Evolutionary conservation across 306 rosid species (phyloP), one percentile per base, ranked within the genome.

Genomic region (Arachis hypogaea): DNA sequence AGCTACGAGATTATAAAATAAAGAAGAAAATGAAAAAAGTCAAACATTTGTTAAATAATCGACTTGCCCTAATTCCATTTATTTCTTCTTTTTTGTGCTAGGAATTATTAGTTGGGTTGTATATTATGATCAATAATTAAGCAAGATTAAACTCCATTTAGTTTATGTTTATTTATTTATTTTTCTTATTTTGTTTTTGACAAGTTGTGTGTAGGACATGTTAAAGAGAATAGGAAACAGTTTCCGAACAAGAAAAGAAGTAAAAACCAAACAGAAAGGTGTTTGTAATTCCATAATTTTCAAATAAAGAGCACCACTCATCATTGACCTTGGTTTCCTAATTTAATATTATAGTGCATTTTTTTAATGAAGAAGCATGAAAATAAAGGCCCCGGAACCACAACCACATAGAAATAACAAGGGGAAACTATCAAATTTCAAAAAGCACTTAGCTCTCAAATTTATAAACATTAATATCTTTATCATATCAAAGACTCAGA

Each of bases 241-340:
- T 81, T 75, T 38, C 70, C 72, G 75, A 74, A 65, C 62, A 58
- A 74, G 57, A 77, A 66, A 84, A 63, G 80, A 63, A 66, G 77
- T 56, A 78, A 70, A 78, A 71, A 77, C 62, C 83, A 84, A 83
- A 85, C 80, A 63, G 73, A 81, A 83, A 76, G 72, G 75, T 28
- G 63, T 58, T 22, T 58, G 72, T 18, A 46, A 76, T 80, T 80
- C 78, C 88, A 81, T 60, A 74, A 79, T 77, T 78, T 77, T 66
- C 28, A 82, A 58, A 87, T 80, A 77, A 83, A 81, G 82, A 33
- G 38, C 38, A 33, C 38, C 83, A 74, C 66, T 93, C 81, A 76
- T 73, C 85, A 90, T 90, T 93, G 98, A 94, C 92, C 97, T 81
- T 74, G 67, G 86, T 80, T 86, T 80, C 61, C 45, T 74, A 71